phyloP scores from a whole-genome alignment of 2,329 filamentous ascomycete species.

The Pseudocercospora vitis region DNA sequence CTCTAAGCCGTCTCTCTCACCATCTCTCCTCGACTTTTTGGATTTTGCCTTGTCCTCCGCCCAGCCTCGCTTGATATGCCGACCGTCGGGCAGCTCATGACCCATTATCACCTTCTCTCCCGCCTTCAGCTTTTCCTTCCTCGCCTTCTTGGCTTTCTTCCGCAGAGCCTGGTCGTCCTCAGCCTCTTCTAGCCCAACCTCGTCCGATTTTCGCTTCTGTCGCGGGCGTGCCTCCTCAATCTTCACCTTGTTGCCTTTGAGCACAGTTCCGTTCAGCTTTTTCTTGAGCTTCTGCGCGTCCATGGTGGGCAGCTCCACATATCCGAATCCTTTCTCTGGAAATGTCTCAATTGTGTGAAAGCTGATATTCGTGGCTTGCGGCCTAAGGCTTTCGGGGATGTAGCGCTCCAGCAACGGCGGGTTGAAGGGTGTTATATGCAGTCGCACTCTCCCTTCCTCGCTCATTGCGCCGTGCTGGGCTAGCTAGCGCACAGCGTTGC shows the following conservation, averaged over 20 bases:
- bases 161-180: conserved; percentile 51
- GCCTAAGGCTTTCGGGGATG: conserved; percentile 65
- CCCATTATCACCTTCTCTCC: conserved; percentile 58
- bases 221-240: conserved; percentile 77
- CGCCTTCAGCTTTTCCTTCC: conserved; percentile 51
- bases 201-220: conserved; percentile 48
- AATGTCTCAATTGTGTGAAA: conserved; percentile 84
- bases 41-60: conserved; percentile 54
- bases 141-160: conserved; percentile 58
- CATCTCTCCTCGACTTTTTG: conserved; percentile 50
- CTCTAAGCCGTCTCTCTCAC: conserved; percentile 59
- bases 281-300: conserved; percentile 90
- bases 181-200: conserved; percentile 32
- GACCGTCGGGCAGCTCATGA: conserved; percentile 67
- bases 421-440: conserved; percentile 88
- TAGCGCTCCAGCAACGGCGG: conserved; percentile 70
- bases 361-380: conserved; percentile 75
- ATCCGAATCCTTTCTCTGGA: conserved; percentile 87
- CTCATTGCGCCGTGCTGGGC: conserved; percentile 2
- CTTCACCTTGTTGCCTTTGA: conserved; percentile 81
- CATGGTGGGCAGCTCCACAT: conserved; percentile 74
- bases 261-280: conserved; percentile 81
- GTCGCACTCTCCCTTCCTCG: conserved; percentile 47
- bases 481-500: not conserved
- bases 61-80: conserved; percentile 88